Base-by-base conservation (phyloP, 495 filamentous ascomycete genomes). In the Chaetomidium leptoderma region DNA sequence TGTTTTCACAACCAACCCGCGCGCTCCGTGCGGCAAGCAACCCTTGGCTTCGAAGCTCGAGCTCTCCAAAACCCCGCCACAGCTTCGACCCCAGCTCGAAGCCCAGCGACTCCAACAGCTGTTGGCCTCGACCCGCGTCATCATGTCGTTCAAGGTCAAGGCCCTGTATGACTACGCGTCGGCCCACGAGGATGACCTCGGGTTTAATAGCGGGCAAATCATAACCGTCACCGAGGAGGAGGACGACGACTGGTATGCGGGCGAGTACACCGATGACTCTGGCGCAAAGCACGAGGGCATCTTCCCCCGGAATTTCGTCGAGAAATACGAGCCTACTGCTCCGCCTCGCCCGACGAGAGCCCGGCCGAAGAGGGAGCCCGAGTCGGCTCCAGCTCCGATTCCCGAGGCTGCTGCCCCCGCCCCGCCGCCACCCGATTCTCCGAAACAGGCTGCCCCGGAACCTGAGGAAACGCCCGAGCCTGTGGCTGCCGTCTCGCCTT, bases 231-330 rank as follows among this genome's bases (percentile, higher is more conserved):
- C 89, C 21, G 91, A 87, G 24, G 83, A 86, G 71, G 93, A 97
- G 66, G 95, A 95, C 69, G 85, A 78, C 44, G 93, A 97, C 63
- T 98, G 93, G 93, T 98, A 96, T 70, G 83, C 80, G 57, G 93
- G 93, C 48, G 88, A 95, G 73, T 97, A 96, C 67, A 77, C 84
- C 55, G 89, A 95, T 69, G 82, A 79, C 45, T 63, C 72, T 35
- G 92, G 91, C 8, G 70, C 64, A 48, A 91, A 87, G 65, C 81
- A 84, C 61, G 88, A 96, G 67, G 93, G 93, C 33, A 88, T 98
- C 55, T 98, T 98, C 74, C 93, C 93, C 14, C 87, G 84, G 66
- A 98, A 97, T 74, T 98, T 98, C 64, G 95, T 98, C 51, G 92
- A 98, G 72, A 86, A 86, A 69, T 95, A 89, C 69, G 91, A 96